These are phyloP conservation scores for Aureobasidium uvarum DNA, from an alignment of 2,329 filamentous ascomycete genomes.

Conservation along the genomic window DNA sequence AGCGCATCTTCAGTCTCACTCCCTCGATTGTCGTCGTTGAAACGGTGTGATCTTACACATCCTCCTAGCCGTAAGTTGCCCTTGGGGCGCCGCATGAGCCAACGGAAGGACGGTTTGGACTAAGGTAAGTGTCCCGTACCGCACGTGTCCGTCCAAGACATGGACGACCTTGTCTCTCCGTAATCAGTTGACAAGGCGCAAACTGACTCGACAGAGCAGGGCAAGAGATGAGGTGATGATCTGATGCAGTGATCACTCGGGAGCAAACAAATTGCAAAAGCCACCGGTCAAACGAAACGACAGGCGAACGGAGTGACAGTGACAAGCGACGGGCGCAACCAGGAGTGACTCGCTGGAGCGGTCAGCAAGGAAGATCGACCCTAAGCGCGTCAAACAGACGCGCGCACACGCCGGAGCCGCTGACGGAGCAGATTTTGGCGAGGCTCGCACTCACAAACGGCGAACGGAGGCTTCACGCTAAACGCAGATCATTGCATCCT, in stretches of 20 bases:
- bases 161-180: neutral
- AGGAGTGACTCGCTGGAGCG: slow-evolving; percentile 14
- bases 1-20: slow-evolving; percentile 14
- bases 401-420: slow-evolving; percentile 24
- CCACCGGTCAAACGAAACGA: slow-evolving; percentile 19
- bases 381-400: slow-evolving; percentile 26
- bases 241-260: slow-evolving; percentile 1
- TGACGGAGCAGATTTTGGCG: slow-evolving; percentile 18
- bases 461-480: slow-evolving; percentile 22
- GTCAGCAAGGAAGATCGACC: slow-evolving; percentile 20
- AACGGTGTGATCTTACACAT: slow-evolving; percentile 18
- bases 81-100: slow-evolving; percentile 22
- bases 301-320: slow-evolving; percentile 13
- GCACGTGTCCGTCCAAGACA: slow-evolving; percentile 20
- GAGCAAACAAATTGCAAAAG: slow-evolving; percentile 6
- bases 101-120: slow-evolving; percentile 18
- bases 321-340: slow-evolving; percentile 2
- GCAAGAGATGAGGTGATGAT: neutral
- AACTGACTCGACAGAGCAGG: slow-evolving; percentile 17
- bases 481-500: slow-evolving; percentile 25
- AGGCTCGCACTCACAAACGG: slow-evolving; percentile 23
- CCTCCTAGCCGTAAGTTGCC: slow-evolving; percentile 10
- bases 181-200: slow-evolving; percentile 16
- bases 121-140: slow-evolving; percentile 25
- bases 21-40: neutral